Evolutionary conservation across 73 alveolate genomes (phyloP).

Genomic region (Durusdinium trenchii): DNA sequence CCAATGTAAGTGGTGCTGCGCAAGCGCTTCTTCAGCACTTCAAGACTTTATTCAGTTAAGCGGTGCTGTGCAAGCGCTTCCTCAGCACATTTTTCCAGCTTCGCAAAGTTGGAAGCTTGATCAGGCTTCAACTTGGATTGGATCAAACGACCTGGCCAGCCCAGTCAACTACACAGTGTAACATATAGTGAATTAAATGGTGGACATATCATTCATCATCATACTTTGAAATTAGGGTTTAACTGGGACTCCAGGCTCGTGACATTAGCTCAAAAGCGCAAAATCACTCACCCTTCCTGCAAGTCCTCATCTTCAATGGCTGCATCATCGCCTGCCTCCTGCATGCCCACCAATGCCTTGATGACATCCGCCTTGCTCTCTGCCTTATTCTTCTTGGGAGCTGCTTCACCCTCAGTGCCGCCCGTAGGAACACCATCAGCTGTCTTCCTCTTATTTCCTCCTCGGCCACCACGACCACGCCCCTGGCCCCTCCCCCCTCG

Average conservation of each 20-base stretch:
- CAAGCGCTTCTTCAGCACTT: background rate
- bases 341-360: background rate
- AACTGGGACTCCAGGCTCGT: background rate
- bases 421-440: background rate
- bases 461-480: background rate
- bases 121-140: too few relatives aligned
- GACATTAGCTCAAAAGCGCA: too few relatives aligned
- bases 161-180: background rate
- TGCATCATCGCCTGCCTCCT: background rate
- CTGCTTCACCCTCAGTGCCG: background rate
- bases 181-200: too few relatives aligned
- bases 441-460: background rate
- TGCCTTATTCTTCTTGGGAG: background rate
- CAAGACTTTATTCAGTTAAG: background rate
- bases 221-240: background rate
- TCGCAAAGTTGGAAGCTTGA: too few relatives aligned
- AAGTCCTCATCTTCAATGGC: background rate
- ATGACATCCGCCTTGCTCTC: background rate
- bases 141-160: background rate
- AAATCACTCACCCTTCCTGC: background rate
- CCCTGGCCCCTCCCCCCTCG: background rate
- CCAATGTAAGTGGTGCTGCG: background rate
- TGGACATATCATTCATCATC: too few relatives aligned
- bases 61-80: background rate
- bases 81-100: background rate